These are phyloP conservation scores for Tuber brumale DNA, from an alignment of 495 filamentous ascomycete species.

Conservation along the genomic window DNA sequence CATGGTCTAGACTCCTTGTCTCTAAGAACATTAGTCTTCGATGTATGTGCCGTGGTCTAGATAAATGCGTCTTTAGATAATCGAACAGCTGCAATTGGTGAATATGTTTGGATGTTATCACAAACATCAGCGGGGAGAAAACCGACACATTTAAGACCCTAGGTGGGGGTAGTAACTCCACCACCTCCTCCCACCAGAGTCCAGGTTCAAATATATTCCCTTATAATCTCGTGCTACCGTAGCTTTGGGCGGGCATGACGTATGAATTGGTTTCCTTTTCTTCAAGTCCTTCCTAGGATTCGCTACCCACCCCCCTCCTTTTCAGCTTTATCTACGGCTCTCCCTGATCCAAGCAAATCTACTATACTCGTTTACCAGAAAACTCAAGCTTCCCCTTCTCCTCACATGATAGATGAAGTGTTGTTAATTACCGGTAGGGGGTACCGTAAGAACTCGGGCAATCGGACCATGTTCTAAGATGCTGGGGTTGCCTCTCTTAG, in stretches of 20 bases:
- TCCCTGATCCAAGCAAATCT: background rate
- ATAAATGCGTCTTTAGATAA: background rate
- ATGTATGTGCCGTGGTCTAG: background rate
- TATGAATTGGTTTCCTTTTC: background rate
- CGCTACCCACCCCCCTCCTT: background rate
- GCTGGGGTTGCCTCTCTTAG: too few species aligned
- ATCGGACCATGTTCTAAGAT: too few species aligned
- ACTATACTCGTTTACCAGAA: background rate
- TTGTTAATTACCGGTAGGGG: background rate
- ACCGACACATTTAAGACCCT: background rate
- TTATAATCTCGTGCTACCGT: background rate
- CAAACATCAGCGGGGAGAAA: background rate
- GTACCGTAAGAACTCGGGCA: too few species aligned
- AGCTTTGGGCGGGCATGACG: background rate
- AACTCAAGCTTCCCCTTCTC: background rate
- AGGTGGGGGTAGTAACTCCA: background rate
- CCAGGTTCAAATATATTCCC: background rate
- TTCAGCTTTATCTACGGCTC: background rate
- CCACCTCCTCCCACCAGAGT: background rate
- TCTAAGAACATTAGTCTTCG: background rate
- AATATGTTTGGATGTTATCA: background rate
- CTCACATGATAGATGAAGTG: background rate
- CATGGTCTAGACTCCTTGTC: background rate
- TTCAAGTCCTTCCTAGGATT: background rate
- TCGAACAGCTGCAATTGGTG: background rate